phyloP scores from a whole-genome alignment of 1,284 basidiomycete species.

The Leccinum griseonigrum region DNA sequence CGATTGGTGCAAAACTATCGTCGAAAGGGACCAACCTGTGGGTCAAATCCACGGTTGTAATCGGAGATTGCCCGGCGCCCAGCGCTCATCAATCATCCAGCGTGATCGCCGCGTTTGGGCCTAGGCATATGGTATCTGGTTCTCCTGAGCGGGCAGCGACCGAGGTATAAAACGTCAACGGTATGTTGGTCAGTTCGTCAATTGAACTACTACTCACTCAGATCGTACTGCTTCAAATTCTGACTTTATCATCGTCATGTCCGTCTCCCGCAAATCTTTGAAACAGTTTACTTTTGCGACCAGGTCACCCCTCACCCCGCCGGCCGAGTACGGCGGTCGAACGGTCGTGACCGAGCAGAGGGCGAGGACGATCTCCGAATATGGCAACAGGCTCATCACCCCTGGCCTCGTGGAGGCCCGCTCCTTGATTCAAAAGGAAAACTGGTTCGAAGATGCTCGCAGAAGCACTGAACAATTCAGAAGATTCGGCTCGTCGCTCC shows the following conservation, averaged over 20 bases:
- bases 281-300: conserved; percentile 6
- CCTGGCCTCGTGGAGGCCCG: conserved; percentile 15
- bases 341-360: conserved; percentile 10
- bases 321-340: conserved; percentile 11
- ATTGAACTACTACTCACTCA: too few species aligned
- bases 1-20: background rate
- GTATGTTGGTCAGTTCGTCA: background rate
- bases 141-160: background rate
- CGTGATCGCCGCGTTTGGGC: background rate
- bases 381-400: conserved; percentile 18
- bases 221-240: too few species aligned
- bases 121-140: background rate
- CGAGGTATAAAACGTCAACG: background rate
- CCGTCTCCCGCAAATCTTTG: conserved; percentile 10
- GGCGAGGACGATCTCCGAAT: conserved; percentile 22
- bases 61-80: background rate
- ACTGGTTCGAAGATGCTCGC: conserved; percentile 30
- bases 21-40: background rate
- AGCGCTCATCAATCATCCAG: background rate
- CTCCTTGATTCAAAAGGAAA: conserved; percentile 22
- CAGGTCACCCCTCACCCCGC: conserved; percentile 13
- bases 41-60: background rate
- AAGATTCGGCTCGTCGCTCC: conserved; percentile 27
- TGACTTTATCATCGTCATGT: conserved; percentile 7
- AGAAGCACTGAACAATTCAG: conserved; percentile 32